phyloP scores from a whole-genome alignment of 2,329 filamentous ascomycete genomes.

The Ophiosphaerella korrae region DNA sequence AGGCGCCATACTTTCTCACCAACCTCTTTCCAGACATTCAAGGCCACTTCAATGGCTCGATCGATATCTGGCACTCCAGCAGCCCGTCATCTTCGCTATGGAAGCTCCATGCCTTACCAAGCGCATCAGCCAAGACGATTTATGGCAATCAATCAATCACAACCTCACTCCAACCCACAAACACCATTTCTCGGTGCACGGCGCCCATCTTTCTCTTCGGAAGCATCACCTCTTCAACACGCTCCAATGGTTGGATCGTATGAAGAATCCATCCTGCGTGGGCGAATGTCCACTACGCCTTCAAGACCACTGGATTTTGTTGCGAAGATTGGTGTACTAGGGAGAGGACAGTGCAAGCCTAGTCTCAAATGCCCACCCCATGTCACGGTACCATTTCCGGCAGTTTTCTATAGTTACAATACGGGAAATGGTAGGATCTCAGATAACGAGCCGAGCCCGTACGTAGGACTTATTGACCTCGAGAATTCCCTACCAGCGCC shows the following conservation, averaged over 20 bases:
- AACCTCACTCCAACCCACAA: slow-evolving; percentile 49
- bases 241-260: slow-evolving; percentile 98
- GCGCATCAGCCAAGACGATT: slow-evolving; percentile 80
- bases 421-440: slow-evolving; percentile 69
- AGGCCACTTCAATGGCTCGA: slow-evolving; percentile 47
- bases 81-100: slow-evolving; percentile 57
- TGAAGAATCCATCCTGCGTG: slow-evolving; percentile 92
- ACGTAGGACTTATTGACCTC: slow-evolving; percentile 90
- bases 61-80: slow-evolving; percentile 39
- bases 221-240: slow-evolving; percentile 79
- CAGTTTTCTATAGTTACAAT: slow-evolving; percentile 93
- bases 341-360: slow-evolving; percentile 84
- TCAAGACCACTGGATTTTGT: slow-evolving; percentile 92
- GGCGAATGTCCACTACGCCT: slow-evolving; percentile 94
- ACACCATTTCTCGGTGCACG: slow-evolving; percentile 57
- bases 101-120: slow-evolving; percentile 70
- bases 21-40: slow-evolving; percentile 58
- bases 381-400: slow-evolving; percentile 87
- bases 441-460: slow-evolving; percentile 90
- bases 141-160: slow-evolving; percentile 60
- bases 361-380: slow-evolving; percentile 86
- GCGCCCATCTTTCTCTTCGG: slow-evolving; percentile 74
- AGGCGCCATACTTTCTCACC: slow-evolving; percentile 77
- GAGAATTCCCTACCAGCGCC: slow-evolving; percentile 73
- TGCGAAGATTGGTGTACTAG: slow-evolving; percentile 92